Evolutionary conservation across 306 rosid species (phyloP).

Genomic region (Cicer pinnatifidum): DNA sequence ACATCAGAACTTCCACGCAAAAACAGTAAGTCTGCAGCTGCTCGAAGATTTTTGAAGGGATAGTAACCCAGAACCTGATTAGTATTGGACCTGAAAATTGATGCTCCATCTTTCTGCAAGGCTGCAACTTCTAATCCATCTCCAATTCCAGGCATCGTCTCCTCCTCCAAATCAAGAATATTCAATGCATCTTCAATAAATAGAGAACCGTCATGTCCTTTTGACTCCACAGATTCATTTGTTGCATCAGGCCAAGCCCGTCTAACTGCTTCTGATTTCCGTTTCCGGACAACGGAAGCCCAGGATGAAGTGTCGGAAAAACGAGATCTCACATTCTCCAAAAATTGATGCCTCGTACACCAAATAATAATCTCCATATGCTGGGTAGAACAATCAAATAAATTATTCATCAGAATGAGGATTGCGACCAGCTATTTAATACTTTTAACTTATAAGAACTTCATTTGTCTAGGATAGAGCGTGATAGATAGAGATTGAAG

Average conservation of each 20-base stretch:
- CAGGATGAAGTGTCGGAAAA: conserved; percentile 61
- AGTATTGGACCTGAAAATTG: conserved; percentile 58
- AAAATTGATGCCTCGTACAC: conserved; percentile 77
- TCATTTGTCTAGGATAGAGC: conserved; percentile 23
- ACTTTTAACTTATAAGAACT: conserved; percentile 21
- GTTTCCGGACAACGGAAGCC: conserved; percentile 65
- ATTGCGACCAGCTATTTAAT: conserved; percentile 27
- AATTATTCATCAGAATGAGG: conserved; percentile 33
- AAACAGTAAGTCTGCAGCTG: conserved; percentile 88
- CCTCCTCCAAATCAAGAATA: conserved; percentile 77
- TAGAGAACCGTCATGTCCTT: conserved; percentile 68
- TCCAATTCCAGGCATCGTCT: conserved; percentile 45
- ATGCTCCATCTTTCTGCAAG: conserved; percentile 62
- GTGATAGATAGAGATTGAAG: conserved; percentile 21
- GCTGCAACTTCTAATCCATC: conserved; percentile 68
- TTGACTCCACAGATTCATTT: conserved; percentile 64
- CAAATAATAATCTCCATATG: conserved; percentile 92
- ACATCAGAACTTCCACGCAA: conserved; percentile 78
- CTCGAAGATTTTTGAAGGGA: conserved; percentile 82
- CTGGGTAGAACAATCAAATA: conserved; percentile 54
- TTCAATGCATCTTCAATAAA: conserved; percentile 92
- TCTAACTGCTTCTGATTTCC: conserved; percentile 77
- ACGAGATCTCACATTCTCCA: conserved; percentile 65
- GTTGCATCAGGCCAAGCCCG: conserved; percentile 94
- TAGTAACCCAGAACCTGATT: conserved; percentile 68